Base-by-base conservation (phyloP, 257 asterid species). In the Catharanthus roseus region DNA sequence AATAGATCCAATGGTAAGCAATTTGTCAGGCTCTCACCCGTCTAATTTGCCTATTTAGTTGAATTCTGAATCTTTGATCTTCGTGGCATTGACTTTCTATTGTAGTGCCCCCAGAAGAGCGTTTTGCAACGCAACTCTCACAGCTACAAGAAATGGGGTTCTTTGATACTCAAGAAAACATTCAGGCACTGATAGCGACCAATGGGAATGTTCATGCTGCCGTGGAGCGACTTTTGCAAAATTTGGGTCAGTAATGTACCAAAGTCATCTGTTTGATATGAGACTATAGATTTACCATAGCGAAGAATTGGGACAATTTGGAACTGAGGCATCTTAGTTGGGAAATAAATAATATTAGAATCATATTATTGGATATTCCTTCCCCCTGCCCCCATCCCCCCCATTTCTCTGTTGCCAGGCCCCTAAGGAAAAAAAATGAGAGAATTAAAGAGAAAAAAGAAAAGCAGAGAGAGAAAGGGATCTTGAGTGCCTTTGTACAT, bases 121-220 rank as follows among this genome's bases (percentile, higher is more conserved):
- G 58, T 3, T 84, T 77, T 57, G 86, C 86, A 21, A 69, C 86
- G 13, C 86, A 84, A 75, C 84, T 84, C 6, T 56, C 81, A 5
- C 88, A 81, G 56, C 77, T 84, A 41, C 86, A 72, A 74, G 88
- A 84, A 62, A 84, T 84, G 88, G 88, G 88, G 11, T 84, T 84
- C 75, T 81, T 77, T 70, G 88, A 84, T 69, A 70, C 84, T 49
- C 88, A 84, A 50, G 88, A 84, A 77, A 84, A 81, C 73, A 75
- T 79, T 29, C 73, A 81, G 71, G 88, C 86, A 19, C 78, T 84
- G 51, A 42, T 75, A 24, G 86, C 88, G 66, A 74, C 81, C 71
- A 74, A 85, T n/a, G 88, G 88, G 50, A 84, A 84, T 56, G 88
- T 84, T 69, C 82, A 84, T 78, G 88, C 88, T 21, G 88, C 88